Percentiles rank a stretch among this genome's conserved stretches.
Conservation (phyloP, 2,329 filamentous ascomycete genomes). For the Fusarium sulawesiense region DNA sequence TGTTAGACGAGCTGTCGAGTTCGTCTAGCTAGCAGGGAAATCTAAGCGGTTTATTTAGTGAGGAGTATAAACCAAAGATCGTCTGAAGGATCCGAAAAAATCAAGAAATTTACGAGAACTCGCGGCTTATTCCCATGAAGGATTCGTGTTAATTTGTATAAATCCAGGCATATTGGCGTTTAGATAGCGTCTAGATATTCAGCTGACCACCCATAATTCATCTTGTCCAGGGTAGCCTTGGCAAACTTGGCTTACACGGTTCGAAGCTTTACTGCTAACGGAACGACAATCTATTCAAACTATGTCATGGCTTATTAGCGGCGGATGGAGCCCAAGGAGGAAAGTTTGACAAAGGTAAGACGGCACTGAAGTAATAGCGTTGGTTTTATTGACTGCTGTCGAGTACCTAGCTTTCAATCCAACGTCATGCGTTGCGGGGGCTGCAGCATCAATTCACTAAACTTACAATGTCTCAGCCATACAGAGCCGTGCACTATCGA, state of each 20-base stretch:
- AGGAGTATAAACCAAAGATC: background rate
- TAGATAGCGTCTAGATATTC: conserved; percentile 28
- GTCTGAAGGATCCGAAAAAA: background rate
- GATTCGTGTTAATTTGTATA: background rate
- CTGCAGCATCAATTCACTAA: conserved; percentile 7
- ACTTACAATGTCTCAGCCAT: conserved; percentile 5
- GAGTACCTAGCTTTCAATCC: conserved; percentile 33
- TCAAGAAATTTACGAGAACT: background rate
- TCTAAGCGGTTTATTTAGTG: background rate
- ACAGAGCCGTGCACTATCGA: conserved; percentile 7
- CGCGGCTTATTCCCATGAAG: background rate
- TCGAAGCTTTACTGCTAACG: background rate
- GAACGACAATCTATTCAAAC: background rate
- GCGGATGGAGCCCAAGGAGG: background rate
- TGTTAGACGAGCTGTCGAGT: background rate
- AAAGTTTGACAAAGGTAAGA: background rate
- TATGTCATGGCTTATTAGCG: background rate
- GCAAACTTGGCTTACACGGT: background rate
- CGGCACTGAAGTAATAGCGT: background rate
- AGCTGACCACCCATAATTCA: conserved; percentile 10
- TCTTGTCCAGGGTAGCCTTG: conserved; percentile 16
- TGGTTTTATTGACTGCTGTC: background rate
- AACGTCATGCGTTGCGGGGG: conserved; percentile 46
- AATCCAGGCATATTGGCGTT: background rate
- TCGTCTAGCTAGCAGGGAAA: background rate